Percentiles rank a stretch among this genome's conserved stretches.
phyloP scores from a whole-genome alignment of 2,329 filamentous ascomycete genomes.

The Chalara sp. region DNA sequence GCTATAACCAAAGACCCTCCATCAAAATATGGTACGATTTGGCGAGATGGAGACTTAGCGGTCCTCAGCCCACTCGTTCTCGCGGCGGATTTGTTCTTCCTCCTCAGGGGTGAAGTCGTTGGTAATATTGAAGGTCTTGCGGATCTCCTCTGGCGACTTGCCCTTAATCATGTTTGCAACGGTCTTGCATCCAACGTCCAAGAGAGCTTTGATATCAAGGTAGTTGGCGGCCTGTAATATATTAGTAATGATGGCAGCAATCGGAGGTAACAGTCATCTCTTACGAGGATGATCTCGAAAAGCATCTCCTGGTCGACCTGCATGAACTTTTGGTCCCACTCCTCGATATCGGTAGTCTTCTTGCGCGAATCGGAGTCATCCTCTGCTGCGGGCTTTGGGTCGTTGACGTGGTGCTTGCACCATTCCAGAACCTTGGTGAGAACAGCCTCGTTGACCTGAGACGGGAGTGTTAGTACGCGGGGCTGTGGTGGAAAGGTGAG shows the following conservation, averaged over 20 bases:
- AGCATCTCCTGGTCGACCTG: constrained; percentile 99
- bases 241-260: constrained; percentile 6
- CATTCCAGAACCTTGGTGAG: constrained; percentile 96
- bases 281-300: constrained; percentile 94
- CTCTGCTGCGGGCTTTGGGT: constrained; percentile 74
- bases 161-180: constrained; percentile 99
- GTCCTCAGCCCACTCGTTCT: constrained; percentile 90
- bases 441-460: constrained; percentile 82
- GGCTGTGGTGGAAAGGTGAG: constrained; percentile 4
- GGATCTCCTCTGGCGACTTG: constrained; percentile 98
- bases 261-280: constrained; percentile 26
- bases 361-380: constrained; percentile 92
- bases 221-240: constrained; percentile 80
- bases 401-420: constrained; percentile 91
- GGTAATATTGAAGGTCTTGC: constrained; percentile 99
- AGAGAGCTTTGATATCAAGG: constrained; percentile 95
- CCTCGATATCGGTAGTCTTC: constrained; percentile 98
- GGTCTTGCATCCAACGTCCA: constrained; percentile 98
- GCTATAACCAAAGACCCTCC: too few relatives aligned
- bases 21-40: too few relatives aligned
- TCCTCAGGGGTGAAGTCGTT: constrained; percentile 99
- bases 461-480: constrained; percentile 7
- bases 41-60: constrained; percentile 39
- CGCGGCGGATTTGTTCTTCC: constrained; percentile 91
- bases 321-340: constrained; percentile 99